phyloP scores from a whole-genome alignment of 768 basidiomycete genomes.

The Pilatotrama ljubarskyi region DNA sequence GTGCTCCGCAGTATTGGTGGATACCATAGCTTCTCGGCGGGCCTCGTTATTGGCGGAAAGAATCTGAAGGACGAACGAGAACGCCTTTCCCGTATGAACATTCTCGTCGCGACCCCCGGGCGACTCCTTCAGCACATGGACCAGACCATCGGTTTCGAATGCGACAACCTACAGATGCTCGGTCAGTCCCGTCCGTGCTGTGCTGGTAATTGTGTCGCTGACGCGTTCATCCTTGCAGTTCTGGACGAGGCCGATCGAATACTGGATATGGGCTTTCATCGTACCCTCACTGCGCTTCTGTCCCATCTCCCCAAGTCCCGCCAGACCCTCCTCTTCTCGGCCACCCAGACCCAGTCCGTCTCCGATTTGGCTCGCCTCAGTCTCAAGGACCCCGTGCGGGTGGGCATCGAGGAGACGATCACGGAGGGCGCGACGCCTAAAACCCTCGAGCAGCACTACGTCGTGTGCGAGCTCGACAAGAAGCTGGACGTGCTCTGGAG shows the following conservation, averaged over 20 bases:
- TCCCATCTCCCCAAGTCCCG: conserved; percentile 87
- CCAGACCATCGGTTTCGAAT: conserved; percentile 93
- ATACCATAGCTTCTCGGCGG: conserved; percentile 90
- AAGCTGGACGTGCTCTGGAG: conserved; percentile 93
- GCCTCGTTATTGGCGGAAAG: conserved; percentile 95
- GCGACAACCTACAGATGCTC: conserved; percentile 86
- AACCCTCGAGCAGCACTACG: conserved; percentile 86
- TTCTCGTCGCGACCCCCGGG: conserved; percentile 97
- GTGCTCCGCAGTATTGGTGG: conserved; percentile 92
- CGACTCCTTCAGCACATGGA: conserved; percentile 97
- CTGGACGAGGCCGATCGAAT: conserved; percentile 97
- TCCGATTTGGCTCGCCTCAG: conserved; percentile 87
- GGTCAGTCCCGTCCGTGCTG: conserved; percentile 49
- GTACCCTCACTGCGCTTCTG: conserved; percentile 87
- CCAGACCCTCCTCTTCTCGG: conserved; percentile 95
- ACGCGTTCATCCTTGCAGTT: conserved; percentile 44
- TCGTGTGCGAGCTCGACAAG: conserved; percentile 76
- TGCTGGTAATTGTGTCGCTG: background rate
- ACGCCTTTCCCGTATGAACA: conserved; percentile 90
- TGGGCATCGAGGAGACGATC: conserved; percentile 60
- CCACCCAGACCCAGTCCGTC: conserved; percentile 92
- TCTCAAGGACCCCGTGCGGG: conserved; percentile 75
- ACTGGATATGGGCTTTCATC: conserved; percentile 93
- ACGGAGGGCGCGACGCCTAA: conserved; percentile 62
- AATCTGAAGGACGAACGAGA: conserved; percentile 91